Percentiles rank a stretch among this genome's conserved stretches.
Conservation (phyloP, 768 basidiomycete genomes). For the Termitomyces sp. region DNA sequence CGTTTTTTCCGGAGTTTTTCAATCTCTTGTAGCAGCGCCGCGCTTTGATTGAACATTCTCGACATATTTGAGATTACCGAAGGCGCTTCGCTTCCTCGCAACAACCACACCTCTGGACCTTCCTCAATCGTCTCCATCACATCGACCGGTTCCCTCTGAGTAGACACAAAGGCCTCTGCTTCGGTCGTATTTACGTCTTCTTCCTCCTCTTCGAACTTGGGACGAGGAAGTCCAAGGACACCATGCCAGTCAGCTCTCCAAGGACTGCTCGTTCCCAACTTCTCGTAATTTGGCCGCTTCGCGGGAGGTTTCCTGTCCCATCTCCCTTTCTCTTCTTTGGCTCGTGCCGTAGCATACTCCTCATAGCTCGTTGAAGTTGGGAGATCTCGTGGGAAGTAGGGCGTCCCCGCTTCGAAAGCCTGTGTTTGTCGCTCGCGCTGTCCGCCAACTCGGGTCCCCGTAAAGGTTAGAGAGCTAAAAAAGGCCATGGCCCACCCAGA, state of each 20-base stretch:
- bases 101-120: constrained; percentile 56
- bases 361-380: constrained; percentile 56
- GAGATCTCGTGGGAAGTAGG: constrained; percentile 82
- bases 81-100: constrained; percentile 52
- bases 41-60: constrained; percentile 35
- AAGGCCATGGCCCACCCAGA: constrained; percentile 92
- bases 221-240: constrained; percentile 50
- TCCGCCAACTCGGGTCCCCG: constrained; percentile 82
- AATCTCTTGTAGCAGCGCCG: constrained; percentile 48
- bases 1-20: constrained; percentile 60
- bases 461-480: constrained; percentile 74
- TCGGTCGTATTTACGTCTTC: constrained; percentile 4
- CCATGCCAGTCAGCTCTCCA: constrained; percentile 77
- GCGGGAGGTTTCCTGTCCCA: constrained; percentile 88
- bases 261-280: constrained; percentile 62
- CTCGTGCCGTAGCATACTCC: constrained; percentile 43
- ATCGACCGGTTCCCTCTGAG: constrained; percentile 50
- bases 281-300: constrained; percentile 72
- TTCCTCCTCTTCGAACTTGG: constrained; percentile 8
- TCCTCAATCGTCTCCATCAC: constrained; percentile 13
- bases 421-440: constrained; percentile 81
- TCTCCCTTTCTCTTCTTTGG: constrained; percentile 44
- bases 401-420: constrained; percentile 71
- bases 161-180: constrained; percentile 40
- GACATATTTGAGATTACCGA: constrained; percentile 40